Percentiles rank a stretch among this genome's conserved stretches.
phyloP scores from a whole-genome alignment of 495 filamentous ascomycete genomes.

The Clavariopsis aquatica region DNA sequence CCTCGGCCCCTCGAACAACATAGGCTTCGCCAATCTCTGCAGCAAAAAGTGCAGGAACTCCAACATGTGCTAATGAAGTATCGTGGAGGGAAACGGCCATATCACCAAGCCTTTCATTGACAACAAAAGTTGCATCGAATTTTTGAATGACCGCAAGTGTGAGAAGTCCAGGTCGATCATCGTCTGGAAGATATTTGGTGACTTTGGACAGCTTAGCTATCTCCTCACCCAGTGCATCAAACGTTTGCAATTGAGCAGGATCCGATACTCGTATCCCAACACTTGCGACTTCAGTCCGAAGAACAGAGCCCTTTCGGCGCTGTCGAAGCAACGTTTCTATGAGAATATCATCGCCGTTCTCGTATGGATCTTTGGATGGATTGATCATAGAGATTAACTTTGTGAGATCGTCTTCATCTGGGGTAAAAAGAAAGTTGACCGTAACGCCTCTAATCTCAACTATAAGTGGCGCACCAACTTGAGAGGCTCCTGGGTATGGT shows the following conservation, averaged over 20 bases:
- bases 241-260: constrained; percentile 59
- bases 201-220: constrained; percentile 79
- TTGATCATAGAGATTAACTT: constrained; percentile 82
- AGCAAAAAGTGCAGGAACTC: constrained; percentile 77
- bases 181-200: constrained; percentile 91
- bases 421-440: constrained; percentile 71
- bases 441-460: constrained; percentile 63
- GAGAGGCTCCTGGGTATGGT: constrained; percentile 55
- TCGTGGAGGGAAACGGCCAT: constrained; percentile 59
- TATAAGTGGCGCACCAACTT: constrained; percentile 54
- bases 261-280: constrained; percentile 60
- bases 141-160: constrained; percentile 68
- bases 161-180: constrained; percentile 87
- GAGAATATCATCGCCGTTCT: constrained; percentile 90
- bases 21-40: constrained; percentile 63
- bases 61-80: constrained; percentile 78
- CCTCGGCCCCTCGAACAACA: constrained; percentile 68
- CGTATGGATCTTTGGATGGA: constrained; percentile 89
- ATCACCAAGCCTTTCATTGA: constrained; percentile 62
- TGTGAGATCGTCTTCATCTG: constrained; percentile 78
- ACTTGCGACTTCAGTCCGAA: constrained; percentile 66
- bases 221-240: constrained; percentile 75
- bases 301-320: constrained; percentile 81
- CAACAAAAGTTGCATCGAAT: constrained; percentile 60
- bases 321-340: constrained; percentile 90